Conservation (phyloP, 441 rosid species). For the Hura crepitans region DNA sequence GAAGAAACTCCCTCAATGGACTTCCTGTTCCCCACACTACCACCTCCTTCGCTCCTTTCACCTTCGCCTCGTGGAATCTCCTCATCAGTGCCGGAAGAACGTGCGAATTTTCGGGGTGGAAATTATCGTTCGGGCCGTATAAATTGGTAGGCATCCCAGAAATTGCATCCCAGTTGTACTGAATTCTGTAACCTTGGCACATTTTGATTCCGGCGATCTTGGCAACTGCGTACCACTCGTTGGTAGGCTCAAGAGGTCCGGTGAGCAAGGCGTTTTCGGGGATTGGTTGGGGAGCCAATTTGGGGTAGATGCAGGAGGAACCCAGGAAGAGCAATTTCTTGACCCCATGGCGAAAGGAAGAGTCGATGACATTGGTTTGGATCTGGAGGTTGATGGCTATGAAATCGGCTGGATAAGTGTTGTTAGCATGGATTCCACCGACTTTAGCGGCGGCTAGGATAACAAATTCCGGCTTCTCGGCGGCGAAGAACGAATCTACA, state of each 20-base stretch:
- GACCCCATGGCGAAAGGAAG: slow-evolving; percentile 64
- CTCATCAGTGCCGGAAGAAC: slow-evolving; percentile 90
- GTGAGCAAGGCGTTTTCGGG: slow-evolving; percentile 74
- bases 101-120: slow-evolving; percentile 89
- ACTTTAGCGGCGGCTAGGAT: slow-evolving; percentile 86
- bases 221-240: slow-evolving; percentile 92
- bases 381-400: slow-evolving; percentile 83
- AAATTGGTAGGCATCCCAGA: slow-evolving; percentile 93
- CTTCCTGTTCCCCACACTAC: slow-evolving; percentile 96
- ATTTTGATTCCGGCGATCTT: slow-evolving; percentile 91
- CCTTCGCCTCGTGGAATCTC: slow-evolving; percentile 85
- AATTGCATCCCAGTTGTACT: slow-evolving; percentile 69
- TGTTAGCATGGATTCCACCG: slow-evolving; percentile 93
- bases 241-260: slow-evolving; percentile 78
- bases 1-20: slow-evolving; percentile 89
- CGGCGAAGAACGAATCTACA: slow-evolving; percentile 65
- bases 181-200: slow-evolving; percentile 90
- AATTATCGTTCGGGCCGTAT: slow-evolving; percentile 82
- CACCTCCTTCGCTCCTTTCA: slow-evolving; percentile 55
- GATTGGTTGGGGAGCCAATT: slow-evolving; percentile 86
- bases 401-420: slow-evolving; percentile 90
- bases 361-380: slow-evolving; percentile 83
- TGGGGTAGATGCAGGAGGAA: slow-evolving; percentile 92
- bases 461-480: slow-evolving; percentile 55
- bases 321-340: slow-evolving; percentile 81